These are phyloP conservation scores for Aspergillus fijiensis DNA, from an alignment of 2,329 filamentous ascomycete species.

Conservation along the genomic window DNA sequence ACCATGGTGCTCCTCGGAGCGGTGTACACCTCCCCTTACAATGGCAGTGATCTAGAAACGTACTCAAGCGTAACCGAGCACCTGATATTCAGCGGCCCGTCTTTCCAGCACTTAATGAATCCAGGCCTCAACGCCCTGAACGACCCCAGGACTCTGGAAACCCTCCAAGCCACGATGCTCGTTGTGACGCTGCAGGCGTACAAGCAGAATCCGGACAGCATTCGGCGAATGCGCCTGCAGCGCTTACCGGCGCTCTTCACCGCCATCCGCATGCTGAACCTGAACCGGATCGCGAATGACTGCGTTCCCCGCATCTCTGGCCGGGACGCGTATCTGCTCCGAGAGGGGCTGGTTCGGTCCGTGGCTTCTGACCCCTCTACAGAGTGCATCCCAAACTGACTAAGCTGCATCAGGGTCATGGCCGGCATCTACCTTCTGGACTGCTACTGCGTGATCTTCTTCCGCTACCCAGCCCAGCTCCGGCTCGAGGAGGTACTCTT, in stretches of 20 bases:
- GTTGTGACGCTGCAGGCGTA: neutral
- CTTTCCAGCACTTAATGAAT: neutral
- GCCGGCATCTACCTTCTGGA: neutral
- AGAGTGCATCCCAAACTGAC: neutral
- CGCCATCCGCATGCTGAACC: neutral
- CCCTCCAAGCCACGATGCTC: neutral
- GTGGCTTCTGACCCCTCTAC: neutral
- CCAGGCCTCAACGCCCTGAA: neutral
- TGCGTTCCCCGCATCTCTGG: neutral
- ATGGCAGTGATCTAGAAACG: neutral
- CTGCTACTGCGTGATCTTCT: conserved; percentile 1
- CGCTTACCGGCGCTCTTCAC: neutral
- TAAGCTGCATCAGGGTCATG: neutral
- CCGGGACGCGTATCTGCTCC: neutral
- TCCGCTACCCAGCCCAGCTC: neutral
- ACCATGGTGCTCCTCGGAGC: neutral
- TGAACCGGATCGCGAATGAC: neutral
- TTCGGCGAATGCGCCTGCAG: neutral
- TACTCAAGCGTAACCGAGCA: neutral
- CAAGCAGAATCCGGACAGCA: neutral
- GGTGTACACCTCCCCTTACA: neutral
- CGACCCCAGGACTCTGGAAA: neutral
- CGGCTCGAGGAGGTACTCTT: neutral
- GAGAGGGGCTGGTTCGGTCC: neutral
- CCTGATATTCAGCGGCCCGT: neutral